Percentiles rank a stretch among this genome's conserved stretches.
Evolutionary conservation across 768 basidiomycete species (phyloP).

Genomic region (Baorangia bicolor): DNA sequence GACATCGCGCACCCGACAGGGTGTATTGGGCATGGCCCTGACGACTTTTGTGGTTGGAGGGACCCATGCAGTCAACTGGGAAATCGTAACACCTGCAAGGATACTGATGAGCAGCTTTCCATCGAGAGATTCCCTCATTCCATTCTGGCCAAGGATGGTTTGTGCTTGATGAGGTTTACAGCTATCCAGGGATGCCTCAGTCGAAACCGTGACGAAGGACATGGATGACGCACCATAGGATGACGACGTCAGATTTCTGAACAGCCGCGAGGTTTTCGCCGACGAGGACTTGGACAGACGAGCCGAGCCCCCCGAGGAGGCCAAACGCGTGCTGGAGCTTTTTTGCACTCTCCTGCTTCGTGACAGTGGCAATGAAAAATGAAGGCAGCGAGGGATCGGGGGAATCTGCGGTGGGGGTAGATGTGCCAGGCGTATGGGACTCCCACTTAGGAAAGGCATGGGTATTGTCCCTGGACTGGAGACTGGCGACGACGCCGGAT

Average conservation of each 20-base stretch:
- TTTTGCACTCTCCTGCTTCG: constrained; percentile 67
- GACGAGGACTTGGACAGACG: constrained; percentile 68
- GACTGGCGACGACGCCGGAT: constrained; percentile 86
- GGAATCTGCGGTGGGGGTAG: constrained; percentile 56
- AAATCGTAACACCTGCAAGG: constrained; percentile 92
- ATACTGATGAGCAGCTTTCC: constrained; percentile 96
- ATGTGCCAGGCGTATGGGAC: constrained; percentile 68
- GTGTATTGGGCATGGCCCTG: constrained; percentile 98
- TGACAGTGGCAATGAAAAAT: constrained; percentile 86
- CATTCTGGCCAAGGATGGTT: constrained; percentile 65
- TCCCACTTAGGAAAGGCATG: constrained; percentile 53
- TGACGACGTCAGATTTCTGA: constrained; percentile 73
- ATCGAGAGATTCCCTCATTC: constrained; percentile 79
- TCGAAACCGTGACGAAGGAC: background rate
- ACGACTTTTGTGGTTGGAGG: constrained; percentile 77
- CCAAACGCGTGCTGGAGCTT: constrained; percentile 64
- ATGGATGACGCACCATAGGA: constrained; percentile 69
- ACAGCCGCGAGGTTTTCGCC: constrained; percentile 72
- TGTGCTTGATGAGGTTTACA: constrained; percentile 93
- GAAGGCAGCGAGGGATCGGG: constrained; percentile 73
- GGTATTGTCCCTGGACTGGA: constrained; percentile 50
- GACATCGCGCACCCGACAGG: constrained; percentile 71
- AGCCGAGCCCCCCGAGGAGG: constrained; percentile 56
- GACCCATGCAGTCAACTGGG: constrained; percentile 76
- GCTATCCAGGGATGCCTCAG: constrained; percentile 40